A percentile compares a stretch with the other conserved stretches of the same genome.
Conservation (phyloP, 2,329 filamentous ascomycete species). For the Aspergillus piperis region DNA sequence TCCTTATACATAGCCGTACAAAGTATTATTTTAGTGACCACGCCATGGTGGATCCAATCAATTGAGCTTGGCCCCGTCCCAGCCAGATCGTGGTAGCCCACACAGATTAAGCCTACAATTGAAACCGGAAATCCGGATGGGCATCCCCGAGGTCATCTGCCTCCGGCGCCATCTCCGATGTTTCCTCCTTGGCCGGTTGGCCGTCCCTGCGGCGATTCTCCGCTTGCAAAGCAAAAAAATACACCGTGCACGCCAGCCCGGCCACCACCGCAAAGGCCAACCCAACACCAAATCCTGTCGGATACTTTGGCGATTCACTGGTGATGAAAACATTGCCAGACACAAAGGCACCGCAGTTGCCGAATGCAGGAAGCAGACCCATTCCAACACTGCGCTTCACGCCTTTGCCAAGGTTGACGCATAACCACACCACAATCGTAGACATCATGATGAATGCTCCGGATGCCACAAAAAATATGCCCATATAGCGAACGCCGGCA, state of each 20-base stretch:
- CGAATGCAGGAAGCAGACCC: conserved; percentile 46
- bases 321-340: conserved; percentile 47
- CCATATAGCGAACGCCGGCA: conserved; percentile 22
- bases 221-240: conserved; percentile 12
- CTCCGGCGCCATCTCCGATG: conserved; percentile 8
- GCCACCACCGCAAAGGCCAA: conserved; percentile 29
- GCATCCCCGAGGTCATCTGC: conserved; percentile 17
- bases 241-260: conserved; percentile 13
- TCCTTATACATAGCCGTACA: no score
- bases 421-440: conserved; percentile 39
- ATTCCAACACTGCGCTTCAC: conserved; percentile 45
- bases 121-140: conserved; percentile 17
- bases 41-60: no score
- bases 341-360: conserved; percentile 50
- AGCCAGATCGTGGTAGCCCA: not conserved
- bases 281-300: conserved; percentile 41
- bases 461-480: conserved; percentile 29
- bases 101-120: not conserved
- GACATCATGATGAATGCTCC: conserved; percentile 35
- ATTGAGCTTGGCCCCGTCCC: no score
- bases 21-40: no score
- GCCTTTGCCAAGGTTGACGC: conserved; percentile 45
- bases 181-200: conserved; percentile 11
- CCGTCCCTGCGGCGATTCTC: conserved; percentile 15
- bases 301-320: conserved; percentile 40